phyloP scores from a whole-genome alignment of 176 grass and related monocot genomes.

The Triticum dicoccoides region DNA sequence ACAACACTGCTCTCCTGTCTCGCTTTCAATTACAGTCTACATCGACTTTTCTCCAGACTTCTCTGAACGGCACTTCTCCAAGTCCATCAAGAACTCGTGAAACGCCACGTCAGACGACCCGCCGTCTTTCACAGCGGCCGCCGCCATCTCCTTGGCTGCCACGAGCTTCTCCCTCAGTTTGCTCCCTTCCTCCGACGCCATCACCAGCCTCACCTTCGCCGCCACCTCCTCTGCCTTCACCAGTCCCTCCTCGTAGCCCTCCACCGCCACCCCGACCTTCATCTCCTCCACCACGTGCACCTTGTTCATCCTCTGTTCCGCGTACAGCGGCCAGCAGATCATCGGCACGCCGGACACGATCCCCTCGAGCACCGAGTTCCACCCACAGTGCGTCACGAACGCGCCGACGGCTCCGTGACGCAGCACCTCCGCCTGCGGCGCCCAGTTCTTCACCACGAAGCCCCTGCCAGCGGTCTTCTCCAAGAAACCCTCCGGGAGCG shows the following conservation, averaged over 20 bases:
- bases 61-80: background rate
- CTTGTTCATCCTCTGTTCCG: constrained; percentile 51
- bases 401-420: background rate
- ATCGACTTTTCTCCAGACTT: background rate
- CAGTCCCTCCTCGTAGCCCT: constrained; percentile 49
- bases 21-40: background rate
- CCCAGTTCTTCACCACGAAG: constrained; percentile 25
- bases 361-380: constrained; percentile 43
- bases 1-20: background rate
- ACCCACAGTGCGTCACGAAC: constrained; percentile 54
- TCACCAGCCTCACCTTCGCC: constrained; percentile 49
- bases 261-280: constrained; percentile 35
- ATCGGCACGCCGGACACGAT: constrained; percentile 32
- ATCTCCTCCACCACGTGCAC: constrained; percentile 36
- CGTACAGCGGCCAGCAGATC: constrained; percentile 45
- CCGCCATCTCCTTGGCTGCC: constrained; percentile 5
- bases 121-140: background rate
- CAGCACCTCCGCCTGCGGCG: background rate
- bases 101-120: background rate
- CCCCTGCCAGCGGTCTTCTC: constrained; percentile 27
- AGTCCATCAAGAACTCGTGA: background rate
- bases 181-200: constrained; percentile 49
- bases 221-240: constrained; percentile 53
- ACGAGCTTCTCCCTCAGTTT: constrained; percentile 19
- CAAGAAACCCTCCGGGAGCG: constrained; percentile 36